These are phyloP conservation scores for Lactifluus pinguis DNA, from an alignment of 768 basidiomycete species.

Conservation along the genomic window DNA sequence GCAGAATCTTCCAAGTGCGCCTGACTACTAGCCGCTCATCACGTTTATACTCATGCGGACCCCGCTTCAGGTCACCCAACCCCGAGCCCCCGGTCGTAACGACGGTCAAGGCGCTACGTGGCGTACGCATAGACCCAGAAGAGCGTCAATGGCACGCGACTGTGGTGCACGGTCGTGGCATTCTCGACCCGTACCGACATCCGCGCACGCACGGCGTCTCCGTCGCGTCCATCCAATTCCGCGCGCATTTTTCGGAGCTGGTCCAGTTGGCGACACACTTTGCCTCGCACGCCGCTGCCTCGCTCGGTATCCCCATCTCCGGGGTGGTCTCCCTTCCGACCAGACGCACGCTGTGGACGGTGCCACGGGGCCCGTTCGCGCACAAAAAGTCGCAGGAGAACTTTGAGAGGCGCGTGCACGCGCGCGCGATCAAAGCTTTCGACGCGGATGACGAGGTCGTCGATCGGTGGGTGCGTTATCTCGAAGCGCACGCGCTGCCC, in stretches of 20 bases:
- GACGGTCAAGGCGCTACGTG: not conserved
- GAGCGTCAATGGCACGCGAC: slow-evolving; percentile 41
- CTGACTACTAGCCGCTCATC: no score
- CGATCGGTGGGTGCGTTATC: slow-evolving; percentile 70
- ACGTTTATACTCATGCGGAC: no score
- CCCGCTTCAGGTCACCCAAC: not conserved
- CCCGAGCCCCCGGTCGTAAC: not conserved
- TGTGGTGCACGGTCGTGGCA: slow-evolving; percentile 52
- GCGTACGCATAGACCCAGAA: slow-evolving; percentile 14
- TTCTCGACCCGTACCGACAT: slow-evolving; percentile 47
- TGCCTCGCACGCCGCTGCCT: slow-evolving; percentile 72
- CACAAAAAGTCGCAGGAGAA: slow-evolving; percentile 96
- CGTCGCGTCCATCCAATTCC: slow-evolving; percentile 75
- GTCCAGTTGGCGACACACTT: slow-evolving; percentile 82
- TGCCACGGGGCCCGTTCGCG: slow-evolving; percentile 74
- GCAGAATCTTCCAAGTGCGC: slow-evolving; percentile 1
- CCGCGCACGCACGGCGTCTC: slow-evolving; percentile 61
- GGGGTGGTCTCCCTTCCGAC: slow-evolving; percentile 59
- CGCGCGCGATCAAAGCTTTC: slow-evolving; percentile 82
- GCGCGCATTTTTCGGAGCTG: slow-evolving; percentile 56
- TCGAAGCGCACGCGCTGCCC: slow-evolving; percentile 63
- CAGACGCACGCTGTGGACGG: slow-evolving; percentile 76
- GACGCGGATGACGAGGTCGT: slow-evolving; percentile 77
- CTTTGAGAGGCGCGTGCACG: slow-evolving; percentile 78
- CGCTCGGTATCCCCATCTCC: slow-evolving; percentile 73